Conservation (phyloP, 805 yeast species). For the Cyberlindnera xylosilytica region DNA sequence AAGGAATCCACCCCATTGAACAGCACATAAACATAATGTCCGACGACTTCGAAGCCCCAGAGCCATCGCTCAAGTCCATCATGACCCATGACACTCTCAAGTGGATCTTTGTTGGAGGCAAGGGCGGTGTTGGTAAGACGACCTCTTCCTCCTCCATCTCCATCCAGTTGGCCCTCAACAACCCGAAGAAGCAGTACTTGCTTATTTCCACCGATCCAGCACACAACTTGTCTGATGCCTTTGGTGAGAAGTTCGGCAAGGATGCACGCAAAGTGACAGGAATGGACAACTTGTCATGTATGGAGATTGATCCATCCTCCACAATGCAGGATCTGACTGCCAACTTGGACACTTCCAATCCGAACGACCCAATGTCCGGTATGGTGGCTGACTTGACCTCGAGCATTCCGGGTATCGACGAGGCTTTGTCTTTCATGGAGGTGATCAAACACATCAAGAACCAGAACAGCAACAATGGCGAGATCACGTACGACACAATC, state of each 20-base stretch:
- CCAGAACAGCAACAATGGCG: slow-evolving; percentile 43
- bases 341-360: slow-evolving; percentile 36
- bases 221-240: slow-evolving; percentile 95
- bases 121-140: slow-evolving; percentile 99
- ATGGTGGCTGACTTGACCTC: slow-evolving; percentile 90
- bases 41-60: slow-evolving; percentile 34
- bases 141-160: slow-evolving; percentile 96
- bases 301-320: slow-evolving; percentile 98
- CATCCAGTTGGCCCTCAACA: slow-evolving; percentile 81
- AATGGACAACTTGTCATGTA: slow-evolving; percentile 81
- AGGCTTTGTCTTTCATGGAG: slow-evolving; percentile 96
- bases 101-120: slow-evolving; percentile 99
- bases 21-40: slow-evolving; percentile 18
- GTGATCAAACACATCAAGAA: slow-evolving; percentile 93
- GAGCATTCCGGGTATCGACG: slow-evolving; percentile 97
- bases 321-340: slow-evolving; percentile 84
- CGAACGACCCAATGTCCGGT: slow-evolving; percentile 53
- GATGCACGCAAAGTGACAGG: slow-evolving; percentile 95
- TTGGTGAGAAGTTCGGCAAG: slow-evolving; percentile 96
- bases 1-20: too few relatives aligned
- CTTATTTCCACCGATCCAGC: slow-evolving; percentile 98
- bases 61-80: slow-evolving; percentile 68
- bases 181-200: slow-evolving; percentile 78
- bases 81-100: slow-evolving; percentile 68
- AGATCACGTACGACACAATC: slow-evolving; percentile 71